Evolutionary conservation across 106 monocot genomes (phyloP).

Genomic region (Agapanthus africanus): DNA sequence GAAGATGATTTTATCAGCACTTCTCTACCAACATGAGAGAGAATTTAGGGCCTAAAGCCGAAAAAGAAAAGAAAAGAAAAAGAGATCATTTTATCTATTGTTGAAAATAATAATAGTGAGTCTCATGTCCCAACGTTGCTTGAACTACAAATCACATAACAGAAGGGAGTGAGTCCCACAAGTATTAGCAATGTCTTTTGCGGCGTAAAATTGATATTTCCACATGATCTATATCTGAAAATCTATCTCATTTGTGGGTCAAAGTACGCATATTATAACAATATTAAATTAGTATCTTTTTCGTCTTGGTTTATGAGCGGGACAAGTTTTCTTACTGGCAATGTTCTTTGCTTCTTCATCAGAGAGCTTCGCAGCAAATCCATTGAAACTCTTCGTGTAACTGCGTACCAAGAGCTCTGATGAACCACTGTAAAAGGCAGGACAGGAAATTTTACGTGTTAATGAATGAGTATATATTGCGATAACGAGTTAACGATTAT

Average conservation of each 20-base stretch:
- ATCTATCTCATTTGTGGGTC: too few relatives aligned
- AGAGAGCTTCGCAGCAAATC: conserved; percentile 14
- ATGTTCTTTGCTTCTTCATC: conserved; percentile 10
- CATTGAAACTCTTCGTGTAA: conserved; percentile 15
- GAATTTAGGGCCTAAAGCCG: too few relatives aligned
- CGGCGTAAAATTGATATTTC: too few relatives aligned
- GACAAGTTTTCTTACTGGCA: not conserved
- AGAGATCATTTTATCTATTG: not conserved
- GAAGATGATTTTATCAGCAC: too few relatives aligned
- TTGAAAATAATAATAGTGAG: too few relatives aligned
- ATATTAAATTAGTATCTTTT: not conserved
- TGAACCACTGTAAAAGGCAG: conserved; percentile 7
- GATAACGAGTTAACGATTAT: not conserved
- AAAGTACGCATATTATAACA: not conserved
- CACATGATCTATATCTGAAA: too few relatives aligned
- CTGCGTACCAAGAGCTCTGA: conserved; percentile 4
- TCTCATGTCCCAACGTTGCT: too few relatives aligned
- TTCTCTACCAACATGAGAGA: too few relatives aligned
- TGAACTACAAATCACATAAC: too few relatives aligned
- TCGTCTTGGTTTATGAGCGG: not conserved
- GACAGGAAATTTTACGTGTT: not conserved
- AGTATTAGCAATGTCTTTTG: too few relatives aligned
- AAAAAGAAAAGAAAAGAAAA: not conserved
- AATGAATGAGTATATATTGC: not conserved
- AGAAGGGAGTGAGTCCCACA: not conserved